Conservation (phyloP, 225 moss, liverwort and hornwort species). For the Sphagnum contortum region DNA sequence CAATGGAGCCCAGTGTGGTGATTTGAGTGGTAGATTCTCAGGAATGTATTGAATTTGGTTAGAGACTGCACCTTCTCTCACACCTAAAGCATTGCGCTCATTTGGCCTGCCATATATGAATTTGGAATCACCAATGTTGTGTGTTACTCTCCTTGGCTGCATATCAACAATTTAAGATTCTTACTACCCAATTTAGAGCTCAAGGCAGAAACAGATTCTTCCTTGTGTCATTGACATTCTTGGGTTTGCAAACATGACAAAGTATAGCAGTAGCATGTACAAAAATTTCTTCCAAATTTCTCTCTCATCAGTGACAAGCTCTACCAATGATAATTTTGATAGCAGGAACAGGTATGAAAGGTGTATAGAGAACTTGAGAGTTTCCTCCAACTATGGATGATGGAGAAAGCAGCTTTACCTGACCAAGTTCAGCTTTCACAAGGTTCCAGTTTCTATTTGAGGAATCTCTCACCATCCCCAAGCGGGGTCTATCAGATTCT, state of each 20-base stretch:
- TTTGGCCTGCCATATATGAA: slow-evolving; percentile 53
- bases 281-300: no score
- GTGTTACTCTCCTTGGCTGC: slow-evolving; percentile 38
- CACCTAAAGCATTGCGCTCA: slow-evolving; percentile 38
- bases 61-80: slow-evolving; percentile 43
- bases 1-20: no score
- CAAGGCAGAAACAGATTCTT: neutral
- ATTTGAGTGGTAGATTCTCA: no score
- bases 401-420: slow-evolving; percentile 11
- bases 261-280: neutral
- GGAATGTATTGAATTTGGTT: no score
- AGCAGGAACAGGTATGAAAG: no score
- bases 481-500: slow-evolving; percentile 35
- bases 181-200: neutral
- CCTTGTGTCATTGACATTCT: neutral
- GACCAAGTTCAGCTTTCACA: slow-evolving; percentile 59
- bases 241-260: neutral
- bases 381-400: no score
- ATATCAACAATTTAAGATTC: neutral
- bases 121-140: slow-evolving; percentile 28
- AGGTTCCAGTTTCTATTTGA: slow-evolving; percentile 40
- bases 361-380: no score
- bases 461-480: slow-evolving; percentile 33
- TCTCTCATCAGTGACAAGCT: no score
- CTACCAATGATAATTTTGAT: no score